phyloP scores from a whole-genome alignment of 2,329 filamentous ascomycete species.

The Alternaria sp. region DNA sequence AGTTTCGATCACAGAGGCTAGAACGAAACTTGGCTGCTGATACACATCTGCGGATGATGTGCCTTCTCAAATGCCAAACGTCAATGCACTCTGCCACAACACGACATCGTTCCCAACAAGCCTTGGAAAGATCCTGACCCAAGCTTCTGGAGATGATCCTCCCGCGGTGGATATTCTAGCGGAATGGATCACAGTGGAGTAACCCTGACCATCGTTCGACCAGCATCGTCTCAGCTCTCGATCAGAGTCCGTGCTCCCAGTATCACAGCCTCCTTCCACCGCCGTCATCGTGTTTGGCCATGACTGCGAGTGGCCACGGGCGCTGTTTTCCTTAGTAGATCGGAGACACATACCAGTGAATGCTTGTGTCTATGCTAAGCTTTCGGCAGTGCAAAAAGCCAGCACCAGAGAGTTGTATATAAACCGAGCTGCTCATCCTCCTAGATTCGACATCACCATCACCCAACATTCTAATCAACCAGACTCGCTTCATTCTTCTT shows the following conservation, averaged over 20 bases:
- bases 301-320: slow-evolving; percentile 16
- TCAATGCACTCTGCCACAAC: slow-evolving; percentile 35
- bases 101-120: slow-evolving; percentile 30
- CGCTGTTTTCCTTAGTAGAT: slow-evolving; percentile 12
- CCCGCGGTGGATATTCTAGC: slow-evolving; percentile 28
- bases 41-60: slow-evolving; percentile 29
- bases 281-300: slow-evolving; percentile 27
- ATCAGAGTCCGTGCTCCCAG: slow-evolving; percentile 27
- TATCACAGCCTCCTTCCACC: slow-evolving; percentile 32
- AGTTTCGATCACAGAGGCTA: slow-evolving; percentile 43
- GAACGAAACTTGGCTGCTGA: slow-evolving; percentile 36
- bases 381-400: slow-evolving; percentile 23
- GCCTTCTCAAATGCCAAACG: slow-evolving; percentile 42
- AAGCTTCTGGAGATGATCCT: slow-evolving; percentile 33
- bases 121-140: slow-evolving; percentile 14
- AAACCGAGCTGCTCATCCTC: slow-evolving; percentile 29
- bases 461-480: slow-evolving; percentile 19
- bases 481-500: slow-evolving; percentile 39
- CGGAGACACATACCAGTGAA: slow-evolving; percentile 24
- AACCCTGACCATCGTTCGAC: slow-evolving; percentile 37
- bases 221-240: slow-evolving; percentile 37
- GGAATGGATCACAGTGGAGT: slow-evolving; percentile 16
- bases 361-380: slow-evolving; percentile 47
- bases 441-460: slow-evolving; percentile 37
- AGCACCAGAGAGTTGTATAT: slow-evolving; percentile 34